These are phyloP conservation scores for Colletotrichum sp. DNA, from an alignment of 2,329 filamentous ascomycete species.

Conservation along the genomic window DNA sequence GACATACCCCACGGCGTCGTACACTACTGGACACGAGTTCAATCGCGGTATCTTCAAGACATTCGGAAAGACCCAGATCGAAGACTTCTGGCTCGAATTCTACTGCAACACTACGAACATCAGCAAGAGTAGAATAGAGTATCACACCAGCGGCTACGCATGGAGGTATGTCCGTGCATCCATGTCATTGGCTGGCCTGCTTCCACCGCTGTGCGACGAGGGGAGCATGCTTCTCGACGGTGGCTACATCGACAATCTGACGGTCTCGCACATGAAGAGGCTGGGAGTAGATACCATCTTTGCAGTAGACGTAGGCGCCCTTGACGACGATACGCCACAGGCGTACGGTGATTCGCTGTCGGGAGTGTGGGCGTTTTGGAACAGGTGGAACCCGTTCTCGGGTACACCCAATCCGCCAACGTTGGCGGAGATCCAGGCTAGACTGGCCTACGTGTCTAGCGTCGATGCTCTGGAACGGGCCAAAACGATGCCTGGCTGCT, in stretches of 20 bases:
- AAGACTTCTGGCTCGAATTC: constrained; percentile 98
- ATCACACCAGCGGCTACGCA: constrained; percentile 94
- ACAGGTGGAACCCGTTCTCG: constrained; percentile 97
- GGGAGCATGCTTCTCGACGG: constrained; percentile 96
- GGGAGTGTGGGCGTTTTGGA: constrained; percentile 92
- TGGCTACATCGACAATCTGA: constrained; percentile 96
- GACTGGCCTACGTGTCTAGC: constrained; percentile 92
- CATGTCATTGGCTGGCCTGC: constrained; percentile 91
- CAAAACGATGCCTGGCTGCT: constrained; percentile 86
- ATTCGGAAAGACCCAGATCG: constrained; percentile 94
- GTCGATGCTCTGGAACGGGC: constrained; percentile 94
- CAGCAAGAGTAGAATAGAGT: constrained; percentile 88
- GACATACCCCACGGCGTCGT: constrained; percentile 94
- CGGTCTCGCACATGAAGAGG: constrained; percentile 95
- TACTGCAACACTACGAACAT: constrained; percentile 99
- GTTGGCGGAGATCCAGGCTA: constrained; percentile 91
- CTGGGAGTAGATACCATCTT: constrained; percentile 94
- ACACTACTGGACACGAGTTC: constrained; percentile 98
- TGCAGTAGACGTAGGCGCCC: constrained; percentile 89
- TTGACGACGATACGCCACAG: constrained; percentile 93
- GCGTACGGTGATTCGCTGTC: constrained; percentile 92
- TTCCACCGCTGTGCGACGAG: constrained; percentile 95
- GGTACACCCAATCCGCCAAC: constrained; percentile 90
- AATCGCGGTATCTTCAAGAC: constrained; percentile 99
- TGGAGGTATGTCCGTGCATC: constrained; percentile 97